Conservation (phyloP, 768 basidiomycete genomes). For the Auriscalpium vulgare region DNA sequence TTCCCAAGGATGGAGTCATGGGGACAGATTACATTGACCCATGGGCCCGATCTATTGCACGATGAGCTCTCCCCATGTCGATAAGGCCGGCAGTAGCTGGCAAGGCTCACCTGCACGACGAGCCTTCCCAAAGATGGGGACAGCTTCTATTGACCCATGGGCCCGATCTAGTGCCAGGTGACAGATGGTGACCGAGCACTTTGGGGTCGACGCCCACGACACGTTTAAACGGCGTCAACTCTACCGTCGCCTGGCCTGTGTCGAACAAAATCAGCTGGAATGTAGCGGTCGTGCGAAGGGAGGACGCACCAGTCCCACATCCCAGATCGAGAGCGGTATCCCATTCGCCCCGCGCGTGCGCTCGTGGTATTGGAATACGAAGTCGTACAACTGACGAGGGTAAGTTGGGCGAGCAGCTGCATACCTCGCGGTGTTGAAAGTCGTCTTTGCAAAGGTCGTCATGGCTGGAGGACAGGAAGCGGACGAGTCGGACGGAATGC, state of each 20-base stretch:
- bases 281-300: too few relatives aligned
- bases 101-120: too few relatives aligned
- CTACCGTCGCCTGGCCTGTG: constrained; percentile 62
- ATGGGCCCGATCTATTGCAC: too few relatives aligned
- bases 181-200: too few relatives aligned
- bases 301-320: constrained; percentile 67
- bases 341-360: constrained; percentile 30
- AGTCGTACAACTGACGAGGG: constrained; percentile 54
- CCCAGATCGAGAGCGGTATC: constrained; percentile 66
- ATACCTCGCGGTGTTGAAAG: constrained; percentile 63
- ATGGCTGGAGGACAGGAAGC: constrained; percentile 26
- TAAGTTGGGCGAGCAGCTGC: constrained; percentile 69
- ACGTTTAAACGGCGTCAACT: constrained; percentile 45
- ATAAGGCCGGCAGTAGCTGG: too few relatives aligned
- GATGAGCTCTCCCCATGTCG: too few relatives aligned
- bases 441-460: constrained; percentile 68
- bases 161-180: too few relatives aligned
- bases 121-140: too few relatives aligned
- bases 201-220: constrained; percentile 74
- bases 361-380: constrained; percentile 53
- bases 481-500: too few relatives aligned
- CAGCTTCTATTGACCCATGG: too few relatives aligned
- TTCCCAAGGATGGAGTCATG: too few relatives aligned
- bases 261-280: background rate
- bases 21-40: too few relatives aligned